Evolutionary conservation across 352 stramenopile genomes (phyloP).

Genomic region (Phytophthora europaea): DNA sequence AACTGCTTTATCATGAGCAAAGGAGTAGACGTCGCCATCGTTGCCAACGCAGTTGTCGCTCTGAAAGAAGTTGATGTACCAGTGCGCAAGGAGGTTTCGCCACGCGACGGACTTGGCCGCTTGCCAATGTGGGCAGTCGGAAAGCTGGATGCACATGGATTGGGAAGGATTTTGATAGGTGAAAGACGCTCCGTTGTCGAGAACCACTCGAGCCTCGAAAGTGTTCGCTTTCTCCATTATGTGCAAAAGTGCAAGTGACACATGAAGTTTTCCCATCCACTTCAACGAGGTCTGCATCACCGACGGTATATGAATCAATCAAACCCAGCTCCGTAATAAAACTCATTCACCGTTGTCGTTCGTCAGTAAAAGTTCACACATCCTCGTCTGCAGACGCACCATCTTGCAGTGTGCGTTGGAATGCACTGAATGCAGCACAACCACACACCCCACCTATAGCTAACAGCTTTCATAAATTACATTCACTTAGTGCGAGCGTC

Average conservation of each 20-base stretch:
- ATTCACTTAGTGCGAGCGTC: slow-evolving; percentile 23
- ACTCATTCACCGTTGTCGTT: neutral
- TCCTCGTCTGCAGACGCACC: neutral
- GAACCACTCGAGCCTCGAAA: slow-evolving; percentile 7
- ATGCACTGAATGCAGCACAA: neutral
- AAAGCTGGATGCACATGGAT: slow-evolving; percentile 6
- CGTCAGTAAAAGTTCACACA: slow-evolving; percentile 5
- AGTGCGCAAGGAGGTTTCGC: slow-evolving; percentile 8
- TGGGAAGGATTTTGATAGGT: neutral
- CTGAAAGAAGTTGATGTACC: slow-evolving; percentile 6
- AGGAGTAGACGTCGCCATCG: neutral
- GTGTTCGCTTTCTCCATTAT: slow-evolving; percentile 1
- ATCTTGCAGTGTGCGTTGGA: neutral
- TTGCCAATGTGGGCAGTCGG: slow-evolving; percentile 6
- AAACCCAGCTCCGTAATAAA: too few species aligned
- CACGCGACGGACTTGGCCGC: slow-evolving; percentile 2
- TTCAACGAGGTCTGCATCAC: too few species aligned
- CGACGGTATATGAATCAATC: neutral
- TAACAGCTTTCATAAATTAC: slow-evolving; percentile 43
- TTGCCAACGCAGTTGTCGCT: slow-evolving; percentile 1
- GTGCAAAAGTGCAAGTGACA: neutral
- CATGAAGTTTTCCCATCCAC: too few species aligned
- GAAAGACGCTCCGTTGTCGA: slow-evolving; percentile 5
- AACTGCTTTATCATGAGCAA: neutral
- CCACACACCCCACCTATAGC: neutral